phyloP scores from a whole-genome alignment of 169 alveolate genomes.

The Cystoisospora suis region DNA sequence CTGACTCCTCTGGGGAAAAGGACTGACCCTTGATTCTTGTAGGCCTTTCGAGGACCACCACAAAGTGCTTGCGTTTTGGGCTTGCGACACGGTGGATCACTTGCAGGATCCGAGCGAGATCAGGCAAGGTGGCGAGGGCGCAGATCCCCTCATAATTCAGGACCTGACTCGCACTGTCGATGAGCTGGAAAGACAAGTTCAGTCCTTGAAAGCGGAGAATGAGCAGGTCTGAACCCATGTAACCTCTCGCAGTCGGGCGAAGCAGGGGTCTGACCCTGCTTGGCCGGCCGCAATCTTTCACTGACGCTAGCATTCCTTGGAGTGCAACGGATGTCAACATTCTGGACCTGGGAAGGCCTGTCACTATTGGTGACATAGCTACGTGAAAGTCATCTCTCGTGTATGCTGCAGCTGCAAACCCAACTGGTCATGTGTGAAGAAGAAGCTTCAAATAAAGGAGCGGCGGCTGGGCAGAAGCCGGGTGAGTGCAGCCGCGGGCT shows the following conservation, averaged over 20 bases:
- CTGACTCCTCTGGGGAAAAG: too few relatives aligned
- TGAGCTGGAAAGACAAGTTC: constrained; percentile 27
- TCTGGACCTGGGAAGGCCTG: too few relatives aligned
- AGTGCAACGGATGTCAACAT: too few relatives aligned
- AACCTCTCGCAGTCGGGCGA: too few relatives aligned
- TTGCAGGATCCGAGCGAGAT: not conserved
- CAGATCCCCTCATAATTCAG: constrained; percentile 18
- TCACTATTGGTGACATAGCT: too few relatives aligned
- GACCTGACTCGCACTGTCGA: not conserved
- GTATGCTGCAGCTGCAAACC: constrained; percentile 27
- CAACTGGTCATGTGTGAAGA: not conserved
- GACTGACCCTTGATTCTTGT: too few relatives aligned
- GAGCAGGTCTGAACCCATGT: constrained; percentile 4
- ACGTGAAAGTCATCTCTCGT: too few relatives aligned
- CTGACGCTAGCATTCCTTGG: too few relatives aligned
- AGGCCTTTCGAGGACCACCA: not conserved
- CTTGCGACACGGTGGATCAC: not conserved
- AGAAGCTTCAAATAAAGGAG: not conserved
- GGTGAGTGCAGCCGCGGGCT: not conserved
- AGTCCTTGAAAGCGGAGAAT: constrained; percentile 26
- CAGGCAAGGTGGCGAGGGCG: not conserved
- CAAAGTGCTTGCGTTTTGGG: not conserved
- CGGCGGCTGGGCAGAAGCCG: not conserved
- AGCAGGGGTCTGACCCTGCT: too few relatives aligned
- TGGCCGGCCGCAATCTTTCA: too few relatives aligned